A percentile compares a stretch with the other conserved stretches of the same genome.
phyloP scores from a whole-genome alignment of 768 basidiomycete species.

The Rhodotorula taiwanensis region DNA sequence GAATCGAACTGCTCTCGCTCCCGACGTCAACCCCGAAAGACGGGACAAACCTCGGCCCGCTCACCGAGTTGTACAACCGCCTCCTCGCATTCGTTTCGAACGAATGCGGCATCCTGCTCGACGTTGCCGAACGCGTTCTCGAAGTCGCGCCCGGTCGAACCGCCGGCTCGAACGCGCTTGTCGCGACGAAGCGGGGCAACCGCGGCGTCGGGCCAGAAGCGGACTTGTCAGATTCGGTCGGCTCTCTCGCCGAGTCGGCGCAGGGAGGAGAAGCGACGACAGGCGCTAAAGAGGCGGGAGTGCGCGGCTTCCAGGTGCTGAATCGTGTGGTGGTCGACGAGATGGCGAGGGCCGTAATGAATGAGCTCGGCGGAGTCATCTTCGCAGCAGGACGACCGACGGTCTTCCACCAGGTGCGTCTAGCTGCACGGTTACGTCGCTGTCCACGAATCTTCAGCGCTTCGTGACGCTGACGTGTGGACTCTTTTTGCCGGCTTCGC shows the following conservation, averaged over 20 bases:
- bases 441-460: neutral
- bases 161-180: neutral
- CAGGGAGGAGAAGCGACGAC: neutral
- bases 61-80: constrained; percentile 72
- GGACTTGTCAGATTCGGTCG: no score
- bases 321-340: constrained; percentile 85
- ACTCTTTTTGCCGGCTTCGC: neutral
- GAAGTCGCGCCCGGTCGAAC: neutral
- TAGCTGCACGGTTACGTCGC: constrained; percentile 43
- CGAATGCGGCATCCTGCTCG: constrained; percentile 67
- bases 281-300: constrained; percentile 21
- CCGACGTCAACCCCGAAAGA: constrained; percentile 1
- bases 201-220: no score
- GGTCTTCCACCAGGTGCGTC: constrained; percentile 66
- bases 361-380: constrained; percentile 70
- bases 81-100: constrained; percentile 72
- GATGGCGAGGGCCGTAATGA: constrained; percentile 68
- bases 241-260: no score
- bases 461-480: neutral
- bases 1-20: constrained; percentile 11
- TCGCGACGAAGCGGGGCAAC: constrained; percentile 20
- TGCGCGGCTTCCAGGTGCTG: constrained; percentile 67
- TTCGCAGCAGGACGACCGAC: constrained; percentile 89
- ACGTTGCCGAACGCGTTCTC: constrained; percentile 57
- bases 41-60: constrained; percentile 60